Percentiles rank a stretch among this genome's conserved stretches.
Conservation (phyloP, 2,329 filamentous ascomycete species). For the Claviceps quebecensis region DNA sequence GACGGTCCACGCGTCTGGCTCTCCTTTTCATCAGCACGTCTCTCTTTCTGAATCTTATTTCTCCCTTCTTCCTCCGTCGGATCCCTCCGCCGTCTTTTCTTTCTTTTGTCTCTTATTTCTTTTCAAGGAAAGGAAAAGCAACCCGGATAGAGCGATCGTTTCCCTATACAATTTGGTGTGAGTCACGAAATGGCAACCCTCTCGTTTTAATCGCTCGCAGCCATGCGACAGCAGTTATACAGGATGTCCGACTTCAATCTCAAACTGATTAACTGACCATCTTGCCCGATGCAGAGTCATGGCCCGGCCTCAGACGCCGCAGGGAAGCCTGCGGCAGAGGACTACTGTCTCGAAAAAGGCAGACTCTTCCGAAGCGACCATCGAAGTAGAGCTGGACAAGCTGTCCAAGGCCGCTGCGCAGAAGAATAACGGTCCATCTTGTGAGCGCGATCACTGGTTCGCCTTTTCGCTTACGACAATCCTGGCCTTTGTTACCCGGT, state of each 20-base stretch:
- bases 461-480: slow-evolving; percentile 63
- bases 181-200: background rate
- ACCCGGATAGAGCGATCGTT: too few species aligned
- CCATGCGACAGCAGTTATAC: background rate
- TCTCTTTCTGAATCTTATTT: slow-evolving; percentile 5
- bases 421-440: slow-evolving; percentile 23
- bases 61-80: background rate
- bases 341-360: slow-evolving; percentile 38
- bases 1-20: slow-evolving; percentile 1
- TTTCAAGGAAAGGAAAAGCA: background rate
- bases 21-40: background rate
- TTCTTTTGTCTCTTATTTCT: background rate
- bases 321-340: slow-evolving; percentile 46
- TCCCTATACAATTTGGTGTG: background rate
- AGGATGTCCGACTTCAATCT: background rate
- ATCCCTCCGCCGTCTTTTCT: background rate
- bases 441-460: slow-evolving; percentile 76
- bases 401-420: slow-evolving; percentile 25
- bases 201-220: background rate
- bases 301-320: slow-evolving; percentile 35
- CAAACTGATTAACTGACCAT: background rate
- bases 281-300: slow-evolving; percentile 20
- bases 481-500: slow-evolving; percentile 79
- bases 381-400: slow-evolving; percentile 37
- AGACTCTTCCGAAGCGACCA: slow-evolving; percentile 22